Evolutionary conservation across 176 grass and related monocot species (phyloP).

Genomic region (Oryza australiensis): DNA sequence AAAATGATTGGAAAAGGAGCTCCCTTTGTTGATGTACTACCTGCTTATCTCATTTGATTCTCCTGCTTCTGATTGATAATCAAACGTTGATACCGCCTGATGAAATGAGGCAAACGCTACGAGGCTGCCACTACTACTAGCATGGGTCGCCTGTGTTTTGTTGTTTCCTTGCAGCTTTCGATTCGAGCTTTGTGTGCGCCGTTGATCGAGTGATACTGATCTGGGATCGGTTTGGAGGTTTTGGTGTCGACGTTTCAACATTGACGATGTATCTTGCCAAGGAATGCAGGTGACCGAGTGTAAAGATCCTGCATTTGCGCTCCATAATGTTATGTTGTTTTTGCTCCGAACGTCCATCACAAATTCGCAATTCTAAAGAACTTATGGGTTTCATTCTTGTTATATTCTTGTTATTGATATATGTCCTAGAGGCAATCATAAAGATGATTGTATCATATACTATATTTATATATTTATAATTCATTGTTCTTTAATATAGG

Average conservation of each 20-base stretch:
- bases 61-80: too few species aligned
- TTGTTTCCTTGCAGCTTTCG: neutral
- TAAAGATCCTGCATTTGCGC: neutral
- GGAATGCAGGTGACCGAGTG: slow-evolving; percentile 40
- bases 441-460: too few species aligned
- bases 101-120: neutral
- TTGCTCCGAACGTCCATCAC: neutral
- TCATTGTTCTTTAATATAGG: too few species aligned
- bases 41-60: too few species aligned
- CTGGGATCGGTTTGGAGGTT: neutral
- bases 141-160: neutral
- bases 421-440: too few species aligned
- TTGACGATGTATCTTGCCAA: neutral
- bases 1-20: too few species aligned
- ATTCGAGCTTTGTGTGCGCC: too few species aligned
- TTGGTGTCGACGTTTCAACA: neutral
- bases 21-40: too few species aligned
- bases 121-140: neutral
- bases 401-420: too few species aligned
- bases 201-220: too few species aligned
- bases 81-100: neutral
- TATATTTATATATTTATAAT: too few species aligned
- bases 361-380: neutral
- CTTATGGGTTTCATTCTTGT: neutral
- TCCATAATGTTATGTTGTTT: neutral